Percentiles rank a stretch among this genome's conserved stretches.
Evolutionary conservation across 495 filamentous ascomycete genomes (phyloP).

Genomic region (Xanthoparmelia taractica): DNA sequence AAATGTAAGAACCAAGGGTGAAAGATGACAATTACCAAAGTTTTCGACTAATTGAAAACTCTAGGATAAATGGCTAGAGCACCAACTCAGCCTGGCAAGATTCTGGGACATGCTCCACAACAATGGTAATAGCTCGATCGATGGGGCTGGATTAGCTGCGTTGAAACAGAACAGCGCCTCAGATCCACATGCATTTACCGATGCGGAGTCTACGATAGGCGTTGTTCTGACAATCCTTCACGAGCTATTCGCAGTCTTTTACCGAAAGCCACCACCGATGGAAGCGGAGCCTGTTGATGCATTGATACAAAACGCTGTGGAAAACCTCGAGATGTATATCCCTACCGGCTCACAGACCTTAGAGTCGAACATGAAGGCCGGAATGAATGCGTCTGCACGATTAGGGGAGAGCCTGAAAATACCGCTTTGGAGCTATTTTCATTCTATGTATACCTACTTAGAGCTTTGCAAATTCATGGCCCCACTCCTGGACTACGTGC

Average conservation of each 20-base stretch:
- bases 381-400: constrained; percentile 5
- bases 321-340: neutral
- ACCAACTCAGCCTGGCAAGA: constrained; percentile 1
- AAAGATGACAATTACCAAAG: neutral
- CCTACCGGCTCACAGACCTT: neutral
- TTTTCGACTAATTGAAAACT: neutral
- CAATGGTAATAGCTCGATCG: constrained; percentile 7
- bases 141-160: neutral
- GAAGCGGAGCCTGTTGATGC: neutral
- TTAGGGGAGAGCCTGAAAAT: neutral
- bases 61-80: constrained; percentile 14
- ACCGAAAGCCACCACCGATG: neutral
- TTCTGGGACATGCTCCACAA: constrained; percentile 13
- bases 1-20: neutral
- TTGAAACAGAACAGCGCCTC: neutral
- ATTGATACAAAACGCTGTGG: neutral
- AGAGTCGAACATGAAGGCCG: neutral
- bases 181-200: constrained; percentile 1
- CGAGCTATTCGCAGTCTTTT: neutral
- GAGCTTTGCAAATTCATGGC: constrained; percentile 8
- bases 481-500: constrained; percentile 1
- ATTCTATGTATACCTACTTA: constrained; percentile 8
- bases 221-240: neutral
- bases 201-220: constrained; percentile 4
- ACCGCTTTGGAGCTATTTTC: constrained; percentile 10